phyloP scores from a whole-genome alignment of 768 basidiomycete genomes.

The Panus rudis region DNA sequence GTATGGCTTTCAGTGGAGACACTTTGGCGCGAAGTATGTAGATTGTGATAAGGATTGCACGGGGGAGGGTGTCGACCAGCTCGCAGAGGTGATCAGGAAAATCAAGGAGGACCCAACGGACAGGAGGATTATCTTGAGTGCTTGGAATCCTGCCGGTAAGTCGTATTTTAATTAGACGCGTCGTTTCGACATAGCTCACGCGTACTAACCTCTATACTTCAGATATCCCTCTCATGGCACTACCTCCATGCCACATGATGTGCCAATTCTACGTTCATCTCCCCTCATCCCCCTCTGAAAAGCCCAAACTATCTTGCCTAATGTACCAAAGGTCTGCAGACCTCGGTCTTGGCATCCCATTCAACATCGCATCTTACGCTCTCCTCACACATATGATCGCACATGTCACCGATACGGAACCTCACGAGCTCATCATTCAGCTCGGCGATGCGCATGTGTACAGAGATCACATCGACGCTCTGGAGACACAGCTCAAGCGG shows the following conservation, averaged over 20 bases:
- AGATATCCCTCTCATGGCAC: conserved; percentile 94
- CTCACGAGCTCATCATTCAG: conserved; percentile 89
- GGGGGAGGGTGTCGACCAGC: conserved; percentile 88
- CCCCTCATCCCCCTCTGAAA: conserved; percentile 46
- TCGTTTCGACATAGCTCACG: background rate
- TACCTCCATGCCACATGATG: conserved; percentile 98
- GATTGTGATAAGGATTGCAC: conserved; percentile 72
- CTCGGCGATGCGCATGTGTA: conserved; percentile 98
- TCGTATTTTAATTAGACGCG: too few species aligned
- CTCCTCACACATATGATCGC: conserved; percentile 97
- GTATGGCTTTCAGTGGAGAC: conserved; percentile 96
- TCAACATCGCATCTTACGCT: conserved; percentile 99
- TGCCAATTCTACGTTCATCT: conserved; percentile 98
- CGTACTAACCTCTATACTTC: background rate
- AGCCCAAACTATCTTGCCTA: conserved; percentile 80
- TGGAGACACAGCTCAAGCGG: conserved; percentile 73
- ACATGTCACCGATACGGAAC: conserved; percentile 77
- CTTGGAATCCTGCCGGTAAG: conserved; percentile 97
- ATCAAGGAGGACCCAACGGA: conserved; percentile 92
- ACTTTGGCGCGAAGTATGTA: conserved; percentile 81
- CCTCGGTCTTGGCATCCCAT: conserved; percentile 93
- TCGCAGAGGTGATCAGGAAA: conserved; percentile 82
- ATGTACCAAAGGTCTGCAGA: conserved; percentile 99
- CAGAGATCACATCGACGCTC: conserved; percentile 83
- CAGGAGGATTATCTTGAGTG: conserved; percentile 87